Evolutionary conservation across 2,329 filamentous ascomycete genomes (phyloP), one percentile per base, ranked within the genome.

Genomic region (Fusarium continuum): DNA sequence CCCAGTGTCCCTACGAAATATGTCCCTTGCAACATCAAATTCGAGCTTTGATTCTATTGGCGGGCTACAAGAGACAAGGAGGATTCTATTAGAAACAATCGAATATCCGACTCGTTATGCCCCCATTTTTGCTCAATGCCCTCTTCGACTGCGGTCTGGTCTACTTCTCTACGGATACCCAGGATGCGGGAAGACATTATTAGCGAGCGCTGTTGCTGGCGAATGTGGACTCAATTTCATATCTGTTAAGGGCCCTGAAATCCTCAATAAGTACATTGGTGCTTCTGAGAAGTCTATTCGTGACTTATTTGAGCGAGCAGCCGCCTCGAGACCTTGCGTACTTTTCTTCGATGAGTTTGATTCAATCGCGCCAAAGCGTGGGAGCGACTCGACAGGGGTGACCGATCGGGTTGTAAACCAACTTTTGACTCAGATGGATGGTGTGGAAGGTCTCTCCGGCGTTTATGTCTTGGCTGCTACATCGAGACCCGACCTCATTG

Each of bases 261-360:
- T 99, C 55, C 80, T 99, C 49, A 99, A 99, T 82, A 99, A 99
- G 78, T 99, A 99, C 75, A 99, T 99, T 56, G 95, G 95, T 72
- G 95, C 95, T 1, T 96, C 91, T 23, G 95, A 99, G 73, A 99
- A 99, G 82, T 92, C 89, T 59, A 93, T 99, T 7, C 88, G 96
- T 34, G 95, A 99, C 75, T 82, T 99, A 2, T 99, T 99, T 72
- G 94, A 97, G 73, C 87, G 95, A 35, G 95, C 95, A 0, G 88
- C 90, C 72, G 94, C 95, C 4, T 95, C 95, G 5, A 88, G 90
- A 57, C 96, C 96, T 0, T 98, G 95, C 70, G 91, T 99, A 5
- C 82, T 99, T 8, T 99, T 99, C 83, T 99, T 99, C 73, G 95
- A 99, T 73, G 95, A 99, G 75, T 99, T 99, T 73, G 95, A 99